These are phyloP conservation scores for Fusarium liriodendri DNA, from an alignment of 2,329 filamentous ascomycete species.

Conservation along the genomic window DNA sequence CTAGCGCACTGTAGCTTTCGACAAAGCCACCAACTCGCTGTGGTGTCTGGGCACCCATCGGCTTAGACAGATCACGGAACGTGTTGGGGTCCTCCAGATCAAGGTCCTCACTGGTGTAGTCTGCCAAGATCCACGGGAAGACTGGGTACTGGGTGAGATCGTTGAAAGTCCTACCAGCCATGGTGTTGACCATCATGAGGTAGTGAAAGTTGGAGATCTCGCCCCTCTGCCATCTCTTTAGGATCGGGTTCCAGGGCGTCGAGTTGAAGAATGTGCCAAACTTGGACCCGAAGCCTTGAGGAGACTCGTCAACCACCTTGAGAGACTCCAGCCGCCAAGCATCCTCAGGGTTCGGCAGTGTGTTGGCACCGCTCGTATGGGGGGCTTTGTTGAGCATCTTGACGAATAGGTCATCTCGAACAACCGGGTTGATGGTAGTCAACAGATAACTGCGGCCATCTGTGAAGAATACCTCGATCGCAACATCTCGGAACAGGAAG, in stretches of 20 bases:
- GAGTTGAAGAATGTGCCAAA: slow-evolving; percentile 94
- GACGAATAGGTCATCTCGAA: slow-evolving; percentile 83
- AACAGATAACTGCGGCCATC: slow-evolving; percentile 95
- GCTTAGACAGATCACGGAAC: slow-evolving; percentile 92
- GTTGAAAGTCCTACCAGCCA: slow-evolving; percentile 97
- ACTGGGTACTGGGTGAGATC: slow-evolving; percentile 98
- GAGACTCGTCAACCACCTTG: slow-evolving; percentile 70
- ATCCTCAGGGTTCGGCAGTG: slow-evolving; percentile 83
- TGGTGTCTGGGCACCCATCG: slow-evolving; percentile 91
- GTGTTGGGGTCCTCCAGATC: slow-evolving; percentile 85
- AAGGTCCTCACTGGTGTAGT: slow-evolving; percentile 94
- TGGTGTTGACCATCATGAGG: slow-evolving; percentile 97
- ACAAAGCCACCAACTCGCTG: slow-evolving; percentile 82
- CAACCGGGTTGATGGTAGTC: slow-evolving; percentile 79
- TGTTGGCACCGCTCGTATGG: slow-evolving; percentile 77
- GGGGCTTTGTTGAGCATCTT: slow-evolving; percentile 84
- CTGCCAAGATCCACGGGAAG: slow-evolving; percentile 96
- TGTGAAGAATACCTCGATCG: slow-evolving; percentile 96
- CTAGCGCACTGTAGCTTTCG: slow-evolving; percentile 87
- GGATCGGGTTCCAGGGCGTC: slow-evolving; percentile 83
- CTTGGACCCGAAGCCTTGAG: slow-evolving; percentile 80
- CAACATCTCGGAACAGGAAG: slow-evolving; percentile 95
- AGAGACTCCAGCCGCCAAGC: slow-evolving; percentile 91
- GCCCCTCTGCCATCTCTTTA: slow-evolving; percentile 89
- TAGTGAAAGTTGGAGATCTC: slow-evolving; percentile 99